Evolutionary conservation across 805 yeast genomes (phyloP).

Genomic region (Saccharomyces jurei): DNA sequence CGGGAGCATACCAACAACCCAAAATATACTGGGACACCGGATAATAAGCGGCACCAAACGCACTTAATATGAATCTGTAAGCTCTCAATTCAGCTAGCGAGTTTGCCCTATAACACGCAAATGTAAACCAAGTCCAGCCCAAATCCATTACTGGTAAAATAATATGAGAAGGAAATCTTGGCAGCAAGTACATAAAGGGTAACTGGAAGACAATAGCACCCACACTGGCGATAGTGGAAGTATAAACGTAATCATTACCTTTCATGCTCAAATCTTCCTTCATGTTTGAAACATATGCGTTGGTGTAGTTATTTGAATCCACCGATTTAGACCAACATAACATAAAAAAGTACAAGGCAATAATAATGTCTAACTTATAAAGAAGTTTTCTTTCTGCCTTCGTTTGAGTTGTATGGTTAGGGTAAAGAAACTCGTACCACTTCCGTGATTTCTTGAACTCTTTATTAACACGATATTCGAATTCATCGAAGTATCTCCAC

Average conservation of each 20-base stretch:
- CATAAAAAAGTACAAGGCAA: slow-evolving; percentile 49
- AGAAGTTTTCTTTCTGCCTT: slow-evolving; percentile 40
- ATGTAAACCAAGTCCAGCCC: slow-evolving; percentile 62
- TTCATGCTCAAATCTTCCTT: slow-evolving; percentile 48
- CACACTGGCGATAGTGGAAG: slow-evolving; percentile 51
- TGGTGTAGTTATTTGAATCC: slow-evolving; percentile 52
- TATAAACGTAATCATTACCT: slow-evolving; percentile 56
- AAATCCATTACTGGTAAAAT: slow-evolving; percentile 48
- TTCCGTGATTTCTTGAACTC: slow-evolving; percentile 26
- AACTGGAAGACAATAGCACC: slow-evolving; percentile 58
- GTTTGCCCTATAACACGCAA: slow-evolving; percentile 44
- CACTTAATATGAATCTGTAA: slow-evolving; percentile 57
- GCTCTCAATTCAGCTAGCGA: slow-evolving; percentile 48
- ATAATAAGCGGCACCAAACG: slow-evolving; percentile 60
- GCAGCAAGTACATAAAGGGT: slow-evolving; percentile 56
- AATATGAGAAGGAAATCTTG: slow-evolving; percentile 44
- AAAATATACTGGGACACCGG: slow-evolving; percentile 54
- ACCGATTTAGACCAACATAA: slow-evolving; percentile 63
- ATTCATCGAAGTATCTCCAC: slow-evolving; percentile 45
- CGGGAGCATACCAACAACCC: slow-evolving; percentile 55
- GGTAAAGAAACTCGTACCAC: slow-evolving; percentile 30
- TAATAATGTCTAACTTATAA: slow-evolving; percentile 46
- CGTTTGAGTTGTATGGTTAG: slow-evolving; percentile 31
- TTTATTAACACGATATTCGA: slow-evolving; percentile 39
- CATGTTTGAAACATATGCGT: slow-evolving; percentile 64